Conservation (phyloP, 306 rosid genomes). For the Oemleria cerasiformis region DNA sequence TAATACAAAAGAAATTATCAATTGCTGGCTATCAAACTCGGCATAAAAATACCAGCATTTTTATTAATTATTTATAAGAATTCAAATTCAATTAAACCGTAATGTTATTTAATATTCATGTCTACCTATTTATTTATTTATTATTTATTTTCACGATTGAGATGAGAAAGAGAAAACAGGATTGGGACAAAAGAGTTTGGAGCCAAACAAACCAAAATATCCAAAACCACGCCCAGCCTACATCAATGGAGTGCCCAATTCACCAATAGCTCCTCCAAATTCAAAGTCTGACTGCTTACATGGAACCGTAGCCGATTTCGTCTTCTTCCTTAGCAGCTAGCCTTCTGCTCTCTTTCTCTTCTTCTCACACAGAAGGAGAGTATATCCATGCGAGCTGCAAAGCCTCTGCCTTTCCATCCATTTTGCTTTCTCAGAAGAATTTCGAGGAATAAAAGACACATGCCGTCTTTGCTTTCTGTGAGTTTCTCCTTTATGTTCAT, state of each 20-base stretch:
- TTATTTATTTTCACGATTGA: not conserved
- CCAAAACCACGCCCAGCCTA: not conserved
- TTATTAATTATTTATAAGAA: no score
- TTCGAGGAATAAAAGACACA: constrained; percentile 10
- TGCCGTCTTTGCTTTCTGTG: constrained; percentile 13
- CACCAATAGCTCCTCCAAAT: not conserved
- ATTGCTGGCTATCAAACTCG: no score
- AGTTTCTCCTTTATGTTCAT: constrained; percentile 4
- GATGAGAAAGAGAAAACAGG: not conserved
- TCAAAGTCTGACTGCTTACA: not conserved
- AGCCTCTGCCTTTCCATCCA: not conserved
- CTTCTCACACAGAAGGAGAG: not conserved
- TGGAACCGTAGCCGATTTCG: not conserved
- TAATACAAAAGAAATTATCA: no score
- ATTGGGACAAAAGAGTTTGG: not conserved
- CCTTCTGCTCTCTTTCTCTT: not conserved
- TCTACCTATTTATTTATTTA: no score
- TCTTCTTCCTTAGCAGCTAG: not conserved
- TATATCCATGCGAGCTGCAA: no score
- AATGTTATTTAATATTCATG: not conserved
- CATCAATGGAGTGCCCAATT: not conserved
- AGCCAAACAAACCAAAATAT: not conserved
- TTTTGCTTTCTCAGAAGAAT: not conserved
- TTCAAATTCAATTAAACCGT: no score
- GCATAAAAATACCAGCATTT: no score